Conservation (phyloP, 2,329 filamentous ascomycete species). For the Akanthomyces muscarius region DNA sequence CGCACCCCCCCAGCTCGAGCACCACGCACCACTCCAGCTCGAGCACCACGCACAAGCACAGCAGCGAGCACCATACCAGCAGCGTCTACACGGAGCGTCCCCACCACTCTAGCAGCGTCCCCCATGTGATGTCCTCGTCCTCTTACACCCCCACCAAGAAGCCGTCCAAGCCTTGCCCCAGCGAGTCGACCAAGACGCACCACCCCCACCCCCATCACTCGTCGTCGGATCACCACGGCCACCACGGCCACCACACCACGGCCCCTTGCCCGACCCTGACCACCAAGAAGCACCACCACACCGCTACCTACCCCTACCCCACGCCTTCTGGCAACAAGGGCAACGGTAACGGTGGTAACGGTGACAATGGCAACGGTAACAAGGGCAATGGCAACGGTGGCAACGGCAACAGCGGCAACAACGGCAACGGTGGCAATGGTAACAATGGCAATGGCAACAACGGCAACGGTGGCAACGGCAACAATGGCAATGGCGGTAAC, state of each 20-base stretch:
- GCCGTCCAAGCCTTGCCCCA: too few relatives aligned
- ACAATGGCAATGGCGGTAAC: background rate
- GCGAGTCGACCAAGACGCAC: background rate
- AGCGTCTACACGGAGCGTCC: background rate
- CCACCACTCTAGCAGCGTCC: background rate
- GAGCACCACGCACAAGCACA: background rate
- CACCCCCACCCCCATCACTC: background rate
- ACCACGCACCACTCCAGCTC: background rate
- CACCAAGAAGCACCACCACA: background rate
- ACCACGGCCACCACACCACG: background rate
- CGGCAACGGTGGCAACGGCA: background rate
- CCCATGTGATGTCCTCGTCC: background rate
- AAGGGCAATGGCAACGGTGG: background rate
- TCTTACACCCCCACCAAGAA: background rate
- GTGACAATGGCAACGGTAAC: background rate
- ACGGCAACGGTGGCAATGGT: background rate
- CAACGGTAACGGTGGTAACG: background rate
- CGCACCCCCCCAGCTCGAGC: background rate
- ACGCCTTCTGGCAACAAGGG: background rate
- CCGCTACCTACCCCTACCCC: background rate
- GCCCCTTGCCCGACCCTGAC: background rate
- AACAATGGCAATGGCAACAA: background rate
- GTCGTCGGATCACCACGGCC: background rate
- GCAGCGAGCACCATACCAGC: background rate
- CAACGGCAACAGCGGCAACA: background rate